Conservation (phyloP, 2,329 filamentous ascomycete genomes). For the Ceratocystis harringtonii region DNA sequence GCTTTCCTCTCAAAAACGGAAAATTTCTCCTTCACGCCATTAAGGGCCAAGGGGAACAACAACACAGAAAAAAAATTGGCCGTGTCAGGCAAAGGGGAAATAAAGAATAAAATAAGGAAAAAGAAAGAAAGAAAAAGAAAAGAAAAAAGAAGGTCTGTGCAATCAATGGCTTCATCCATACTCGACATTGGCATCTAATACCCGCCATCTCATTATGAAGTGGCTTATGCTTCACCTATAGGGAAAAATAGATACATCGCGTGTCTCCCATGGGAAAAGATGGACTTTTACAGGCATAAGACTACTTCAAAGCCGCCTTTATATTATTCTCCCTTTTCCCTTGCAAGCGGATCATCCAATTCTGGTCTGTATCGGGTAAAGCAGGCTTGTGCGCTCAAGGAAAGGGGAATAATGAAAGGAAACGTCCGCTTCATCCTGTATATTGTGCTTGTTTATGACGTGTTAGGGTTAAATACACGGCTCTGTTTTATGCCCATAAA, state of each 20-base stretch:
- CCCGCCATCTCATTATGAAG: not conserved
- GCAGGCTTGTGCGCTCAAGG: not conserved
- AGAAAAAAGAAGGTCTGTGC: not conserved
- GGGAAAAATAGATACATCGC: too few relatives aligned
- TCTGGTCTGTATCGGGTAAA: not conserved
- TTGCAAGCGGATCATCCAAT: not conserved
- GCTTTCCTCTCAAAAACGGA: not conserved
- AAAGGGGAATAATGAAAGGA: not conserved
- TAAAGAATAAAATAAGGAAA: not conserved
- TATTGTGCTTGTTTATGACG: not conserved
- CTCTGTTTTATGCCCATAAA: not conserved
- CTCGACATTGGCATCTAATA: slow-evolving; percentile 3
- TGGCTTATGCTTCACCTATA: not conserved
- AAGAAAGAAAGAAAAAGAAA: not conserved
- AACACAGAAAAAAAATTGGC: not conserved
- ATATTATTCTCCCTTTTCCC: not conserved
- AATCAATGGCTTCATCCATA: not conserved
- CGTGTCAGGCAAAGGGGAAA: not conserved
- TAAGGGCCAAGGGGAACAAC: not conserved
- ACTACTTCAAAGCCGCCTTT: not conserved
- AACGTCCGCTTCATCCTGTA: not conserved
- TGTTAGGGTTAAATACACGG: not conserved
- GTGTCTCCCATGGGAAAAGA: not conserved
- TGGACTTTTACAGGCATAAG: not conserved
- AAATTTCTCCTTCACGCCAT: not conserved